phyloP scores from a whole-genome alignment of 2,329 filamentous ascomycete genomes.

The Colletotrichum sp. region DNA sequence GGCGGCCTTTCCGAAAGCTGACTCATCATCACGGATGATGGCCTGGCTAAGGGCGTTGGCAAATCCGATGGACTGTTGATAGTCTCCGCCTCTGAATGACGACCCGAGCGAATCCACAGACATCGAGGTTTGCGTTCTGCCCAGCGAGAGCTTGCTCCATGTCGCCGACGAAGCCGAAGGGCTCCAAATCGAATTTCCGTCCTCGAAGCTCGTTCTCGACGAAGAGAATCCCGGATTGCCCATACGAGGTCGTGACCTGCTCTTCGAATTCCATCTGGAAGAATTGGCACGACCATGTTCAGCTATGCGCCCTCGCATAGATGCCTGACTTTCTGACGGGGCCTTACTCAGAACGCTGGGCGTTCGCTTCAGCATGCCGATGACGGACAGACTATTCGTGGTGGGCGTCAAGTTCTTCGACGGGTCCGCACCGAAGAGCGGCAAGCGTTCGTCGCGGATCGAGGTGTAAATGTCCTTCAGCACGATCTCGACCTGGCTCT shows the following conservation, averaged over 20 bases:
- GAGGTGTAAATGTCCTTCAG: constrained; percentile 91
- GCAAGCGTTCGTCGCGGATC: constrained; percentile 85
- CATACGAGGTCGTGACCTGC: constrained; percentile 78
- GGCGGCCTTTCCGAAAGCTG: constrained; percentile 50
- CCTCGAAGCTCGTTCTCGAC: constrained; percentile 92
- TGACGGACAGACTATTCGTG: constrained; percentile 73
- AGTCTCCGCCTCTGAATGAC: constrained; percentile 77
- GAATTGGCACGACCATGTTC: constrained; percentile 61
- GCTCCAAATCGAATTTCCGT: constrained; percentile 89
- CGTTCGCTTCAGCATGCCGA: constrained; percentile 79
- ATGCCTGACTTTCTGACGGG: constrained; percentile 79
- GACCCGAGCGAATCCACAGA: constrained; percentile 91
- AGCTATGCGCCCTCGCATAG: constrained; percentile 71
- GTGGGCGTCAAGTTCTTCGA: constrained; percentile 43
- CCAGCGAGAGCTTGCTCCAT: constrained; percentile 93
- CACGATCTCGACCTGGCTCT: constrained; percentile 86
- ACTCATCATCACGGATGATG: constrained; percentile 88
- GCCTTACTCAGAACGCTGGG: constrained; percentile 94
- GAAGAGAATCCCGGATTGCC: constrained; percentile 84
- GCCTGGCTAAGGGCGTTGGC: constrained; percentile 96
- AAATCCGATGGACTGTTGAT: constrained; percentile 96
- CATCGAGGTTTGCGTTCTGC: constrained; percentile 88
- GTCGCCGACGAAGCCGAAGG: constrained; percentile 85
- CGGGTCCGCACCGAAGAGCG: constrained; percentile 76
- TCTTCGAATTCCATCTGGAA: constrained; percentile 84